Conservation (phyloP, 192 early-diverging fungal species). For the Coemansia javaensis region DNA sequence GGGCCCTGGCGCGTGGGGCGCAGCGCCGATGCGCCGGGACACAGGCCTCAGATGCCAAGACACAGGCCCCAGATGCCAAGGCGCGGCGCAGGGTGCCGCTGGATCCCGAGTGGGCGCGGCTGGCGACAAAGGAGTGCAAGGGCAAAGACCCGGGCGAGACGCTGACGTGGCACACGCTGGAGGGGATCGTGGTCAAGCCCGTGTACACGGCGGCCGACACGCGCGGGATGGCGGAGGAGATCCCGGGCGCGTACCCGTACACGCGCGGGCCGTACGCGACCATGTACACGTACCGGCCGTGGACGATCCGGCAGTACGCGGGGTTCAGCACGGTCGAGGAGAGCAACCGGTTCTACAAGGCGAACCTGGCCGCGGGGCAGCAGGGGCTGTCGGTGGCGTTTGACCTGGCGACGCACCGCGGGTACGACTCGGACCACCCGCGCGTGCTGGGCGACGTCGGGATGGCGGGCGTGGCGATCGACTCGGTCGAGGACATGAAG, state of each 20-base stretch:
- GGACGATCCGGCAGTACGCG: conserved; percentile 87
- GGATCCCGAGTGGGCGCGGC: conserved; percentile 66
- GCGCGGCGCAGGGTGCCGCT: conserved; percentile 43
- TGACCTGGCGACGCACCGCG: conserved; percentile 85
- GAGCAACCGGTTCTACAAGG: conserved; percentile 82
- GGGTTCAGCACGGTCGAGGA: conserved; percentile 93
- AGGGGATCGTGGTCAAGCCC: conserved; percentile 81
- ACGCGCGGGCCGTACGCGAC: conserved; percentile 81
- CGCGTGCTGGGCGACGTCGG: conserved; percentile 86
- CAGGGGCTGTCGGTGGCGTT: conserved; percentile 85
- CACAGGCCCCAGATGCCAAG: too few relatives aligned
- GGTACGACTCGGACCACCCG: conserved; percentile 88
- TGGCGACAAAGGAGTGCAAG: conserved; percentile 81
- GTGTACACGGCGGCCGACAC: conserved; percentile 76
- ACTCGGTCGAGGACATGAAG: conserved; percentile 91
- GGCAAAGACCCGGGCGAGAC: conserved; percentile 71
- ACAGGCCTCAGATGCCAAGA: too few relatives aligned
- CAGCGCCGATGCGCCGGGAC: too few relatives aligned
- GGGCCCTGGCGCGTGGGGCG: too few relatives aligned
- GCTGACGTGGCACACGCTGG: conserved; percentile 77
- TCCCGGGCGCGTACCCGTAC: conserved; percentile 81
- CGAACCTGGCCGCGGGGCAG: conserved; percentile 82
- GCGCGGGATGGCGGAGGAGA: conserved; percentile 56
- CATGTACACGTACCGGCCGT: conserved; percentile 79
- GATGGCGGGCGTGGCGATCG: conserved; percentile 92